phyloP scores from a whole-genome alignment of 2,329 filamentous ascomycete genomes.

The Periconia sp. region DNA sequence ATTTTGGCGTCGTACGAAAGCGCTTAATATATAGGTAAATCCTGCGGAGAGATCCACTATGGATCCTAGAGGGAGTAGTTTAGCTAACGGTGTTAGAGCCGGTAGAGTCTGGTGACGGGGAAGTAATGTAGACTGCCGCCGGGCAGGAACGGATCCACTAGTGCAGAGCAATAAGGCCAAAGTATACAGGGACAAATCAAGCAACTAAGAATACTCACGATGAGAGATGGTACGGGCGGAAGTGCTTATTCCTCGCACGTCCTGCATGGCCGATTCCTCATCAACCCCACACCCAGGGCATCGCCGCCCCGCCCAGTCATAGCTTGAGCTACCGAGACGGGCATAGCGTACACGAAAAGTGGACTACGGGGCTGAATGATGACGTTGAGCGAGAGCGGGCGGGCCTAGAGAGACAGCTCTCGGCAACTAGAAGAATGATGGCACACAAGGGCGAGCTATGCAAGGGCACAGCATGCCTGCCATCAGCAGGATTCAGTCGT shows the following conservation, averaged over 20 bases:
- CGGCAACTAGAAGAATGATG: not conserved
- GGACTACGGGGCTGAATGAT: conserved; percentile 6
- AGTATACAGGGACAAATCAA: conserved; percentile 35
- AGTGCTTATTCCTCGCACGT: conserved; percentile 20
- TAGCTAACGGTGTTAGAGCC: conserved; percentile 18
- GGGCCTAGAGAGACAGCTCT: conserved; percentile 4
- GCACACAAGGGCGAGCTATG: not conserved
- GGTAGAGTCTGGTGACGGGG: conserved; percentile 19
- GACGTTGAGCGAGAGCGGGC: conserved; percentile 11
- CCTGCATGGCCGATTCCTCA: conserved; percentile 14
- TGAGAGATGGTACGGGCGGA: conserved; percentile 26
- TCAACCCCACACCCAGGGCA: conserved; percentile 18
- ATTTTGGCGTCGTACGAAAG: conserved; percentile 1
- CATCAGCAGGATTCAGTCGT: too few relatives aligned
- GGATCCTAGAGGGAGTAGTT: conserved; percentile 22
- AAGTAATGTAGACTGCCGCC: conserved; percentile 21
- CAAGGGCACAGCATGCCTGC: not conserved
- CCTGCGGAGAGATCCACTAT: conserved; percentile 5
- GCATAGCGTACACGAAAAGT: conserved; percentile 8
- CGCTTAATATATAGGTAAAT: conserved; percentile 5
- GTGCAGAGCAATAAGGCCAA: conserved; percentile 9
- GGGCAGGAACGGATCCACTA: conserved; percentile 24
- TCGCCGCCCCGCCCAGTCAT: not conserved
- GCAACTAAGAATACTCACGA: conserved; percentile 22
- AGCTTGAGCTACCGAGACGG: conserved; percentile 6